Conservation (phyloP, 768 basidiomycete genomes). For the Auriscalpium orientale region DNA sequence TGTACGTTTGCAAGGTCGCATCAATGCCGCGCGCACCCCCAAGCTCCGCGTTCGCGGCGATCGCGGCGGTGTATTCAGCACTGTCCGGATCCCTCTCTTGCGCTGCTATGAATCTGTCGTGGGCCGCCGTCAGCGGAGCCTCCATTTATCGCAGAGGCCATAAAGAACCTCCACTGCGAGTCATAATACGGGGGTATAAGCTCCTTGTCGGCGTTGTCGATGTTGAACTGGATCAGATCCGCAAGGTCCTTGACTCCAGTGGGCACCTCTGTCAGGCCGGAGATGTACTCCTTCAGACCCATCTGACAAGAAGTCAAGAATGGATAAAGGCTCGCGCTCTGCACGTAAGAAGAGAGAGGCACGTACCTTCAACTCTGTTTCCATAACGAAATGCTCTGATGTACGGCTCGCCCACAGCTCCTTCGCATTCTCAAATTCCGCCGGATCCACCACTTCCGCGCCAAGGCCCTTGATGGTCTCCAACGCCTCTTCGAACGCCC, state of each 20-base stretch:
- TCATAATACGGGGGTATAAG: conserved; percentile 27
- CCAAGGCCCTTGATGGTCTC: conserved; percentile 31
- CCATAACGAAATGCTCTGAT: conserved; percentile 43
- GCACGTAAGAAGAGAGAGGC: neutral
- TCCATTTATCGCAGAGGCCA: neutral
- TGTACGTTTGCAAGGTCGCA: conserved; percentile 35
- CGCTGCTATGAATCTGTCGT: neutral
- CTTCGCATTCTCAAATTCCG: conserved; percentile 47
- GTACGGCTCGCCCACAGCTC: conserved; percentile 30
- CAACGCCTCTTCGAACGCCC: conserved; percentile 34
- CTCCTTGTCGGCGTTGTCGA: conserved; percentile 44
- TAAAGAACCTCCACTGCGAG: conserved; percentile 26
- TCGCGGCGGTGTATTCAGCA: conserved; percentile 32
- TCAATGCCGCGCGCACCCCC: conserved; percentile 49
- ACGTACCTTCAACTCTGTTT: conserved; percentile 51
- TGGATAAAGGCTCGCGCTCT: neutral
- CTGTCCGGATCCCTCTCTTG: conserved; percentile 4
- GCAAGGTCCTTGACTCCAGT: conserved; percentile 48
- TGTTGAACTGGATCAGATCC: conserved; percentile 52
- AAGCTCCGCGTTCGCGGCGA: conserved; percentile 23
- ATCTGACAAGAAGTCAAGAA: neutral
- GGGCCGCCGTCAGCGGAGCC: too few relatives aligned
- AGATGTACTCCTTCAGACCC: conserved; percentile 37
- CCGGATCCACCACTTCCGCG: conserved; percentile 51
- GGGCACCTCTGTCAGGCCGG: conserved; percentile 42